These are phyloP conservation scores for Pisolithus orientalis DNA, from an alignment of 768 basidiomycete genomes.

Conservation along the genomic window DNA sequence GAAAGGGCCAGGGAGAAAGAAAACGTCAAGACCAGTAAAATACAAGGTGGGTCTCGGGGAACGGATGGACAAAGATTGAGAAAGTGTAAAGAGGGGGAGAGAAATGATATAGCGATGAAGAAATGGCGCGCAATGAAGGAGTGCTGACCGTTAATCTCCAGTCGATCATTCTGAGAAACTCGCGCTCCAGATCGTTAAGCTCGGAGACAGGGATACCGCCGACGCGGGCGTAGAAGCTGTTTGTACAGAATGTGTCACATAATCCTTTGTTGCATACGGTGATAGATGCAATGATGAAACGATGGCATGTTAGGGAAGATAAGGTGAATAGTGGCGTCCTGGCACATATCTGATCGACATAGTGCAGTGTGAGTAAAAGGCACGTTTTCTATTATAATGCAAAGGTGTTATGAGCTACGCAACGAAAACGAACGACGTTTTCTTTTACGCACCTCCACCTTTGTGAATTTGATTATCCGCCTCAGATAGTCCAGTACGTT, in stretches of 20 bases:
- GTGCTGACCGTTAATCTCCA: slow-evolving; percentile 88
- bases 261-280: slow-evolving; percentile 91
- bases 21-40: slow-evolving; percentile 7
- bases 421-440: slow-evolving; percentile 6
- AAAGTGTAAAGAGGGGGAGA: slow-evolving; percentile 7
- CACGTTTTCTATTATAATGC: slow-evolving; percentile 54
- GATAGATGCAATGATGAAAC: slow-evolving; percentile 92
- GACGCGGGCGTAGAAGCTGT: slow-evolving; percentile 91
- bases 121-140: slow-evolving; percentile 20
- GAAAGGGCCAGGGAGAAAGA: slow-evolving; percentile 24
- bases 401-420: neutral
- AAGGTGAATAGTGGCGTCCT: slow-evolving; percentile 86
- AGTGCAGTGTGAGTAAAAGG: slow-evolving; percentile 77
- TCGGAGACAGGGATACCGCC: slow-evolving; percentile 90
- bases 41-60: slow-evolving; percentile 1
- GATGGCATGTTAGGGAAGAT: slow-evolving; percentile 94
- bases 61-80: too few relatives aligned
- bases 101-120: slow-evolving; percentile 2
- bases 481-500: slow-evolving; percentile 87
- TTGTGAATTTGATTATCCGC: slow-evolving; percentile 92
- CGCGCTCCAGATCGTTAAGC: slow-evolving; percentile 91
- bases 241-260: slow-evolving; percentile 93
- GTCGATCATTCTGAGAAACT: slow-evolving; percentile 86
- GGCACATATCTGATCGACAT: slow-evolving; percentile 91
- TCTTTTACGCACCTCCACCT: slow-evolving; percentile 70